These are phyloP conservation scores for Astrocystis sublimbata DNA, from an alignment of 495 filamentous ascomycete species.

Conservation along the genomic window DNA sequence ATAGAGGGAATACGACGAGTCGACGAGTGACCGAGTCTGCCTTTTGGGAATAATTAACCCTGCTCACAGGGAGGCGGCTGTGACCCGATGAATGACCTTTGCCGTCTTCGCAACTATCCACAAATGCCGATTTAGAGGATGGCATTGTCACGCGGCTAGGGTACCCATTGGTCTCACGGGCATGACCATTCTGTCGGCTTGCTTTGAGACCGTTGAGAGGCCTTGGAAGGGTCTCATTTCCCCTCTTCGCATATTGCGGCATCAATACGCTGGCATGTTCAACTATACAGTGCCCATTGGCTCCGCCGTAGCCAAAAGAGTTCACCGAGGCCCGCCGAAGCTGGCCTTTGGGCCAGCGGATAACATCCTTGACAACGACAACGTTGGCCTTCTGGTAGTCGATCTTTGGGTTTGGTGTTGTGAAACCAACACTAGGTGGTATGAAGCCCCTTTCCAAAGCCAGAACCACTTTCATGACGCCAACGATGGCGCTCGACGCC, in stretches of 20 bases:
- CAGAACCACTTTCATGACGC: slow-evolving; percentile 40
- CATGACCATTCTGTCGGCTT: no score
- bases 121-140: no score
- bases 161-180: no score
- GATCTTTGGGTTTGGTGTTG: slow-evolving; percentile 44
- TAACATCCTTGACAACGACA: slow-evolving; percentile 24
- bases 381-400: slow-evolving; percentile 38
- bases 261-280: no score
- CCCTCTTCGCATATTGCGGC: no score
- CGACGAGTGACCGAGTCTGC: slow-evolving; percentile 10
- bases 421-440: slow-evolving; percentile 43
- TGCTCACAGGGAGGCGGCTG: no score
- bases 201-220: no score
- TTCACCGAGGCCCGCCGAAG: slow-evolving; percentile 29
- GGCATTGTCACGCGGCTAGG: no score
- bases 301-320: slow-evolving; percentile 52
- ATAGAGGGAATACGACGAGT: slow-evolving; percentile 29
- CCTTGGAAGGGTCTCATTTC: no score
- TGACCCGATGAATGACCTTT: no score
- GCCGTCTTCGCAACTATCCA: no score
- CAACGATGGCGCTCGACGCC: slow-evolving; percentile 45
- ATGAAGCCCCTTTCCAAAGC: slow-evolving; percentile 37
- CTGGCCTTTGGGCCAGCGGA: neutral
- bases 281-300: slow-evolving; percentile 53
- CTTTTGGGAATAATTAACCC: no score